Base-by-base conservation (phyloP, 306 rosid genomes). In the Vachellia pachyceras region DNA sequence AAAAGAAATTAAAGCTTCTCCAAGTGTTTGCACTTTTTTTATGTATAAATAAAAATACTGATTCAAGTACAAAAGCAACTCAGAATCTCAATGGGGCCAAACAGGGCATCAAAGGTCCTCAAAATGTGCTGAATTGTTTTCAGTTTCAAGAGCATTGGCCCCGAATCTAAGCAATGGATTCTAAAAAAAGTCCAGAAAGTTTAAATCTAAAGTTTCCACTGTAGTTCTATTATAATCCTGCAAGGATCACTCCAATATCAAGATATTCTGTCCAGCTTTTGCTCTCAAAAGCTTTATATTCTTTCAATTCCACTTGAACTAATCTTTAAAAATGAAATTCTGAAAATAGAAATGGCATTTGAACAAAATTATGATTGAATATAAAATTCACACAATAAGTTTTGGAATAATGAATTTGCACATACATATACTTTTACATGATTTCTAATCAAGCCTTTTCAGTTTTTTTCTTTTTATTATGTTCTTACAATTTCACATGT, bases 111-210 rank as follows among this genome's bases (percentile, higher is more conserved):
- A 45, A 57, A 57, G 55, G 37, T 68, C 39, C 71, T 23, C 33
- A 11, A 69, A 37, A 82, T 42, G 77, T 63, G 46, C 70, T 23
- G 74, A 71, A 63, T 61, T 75, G 69, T 49, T 37, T 20, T 63
- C 18, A 20, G 73, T 54, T 84, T 72, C 44, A 35, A 10, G 73
- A 12, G 73, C 66, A 65, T 72, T 35, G 40, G 60, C 79, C 22
- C 65, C 40, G 63, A 74, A 71, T 58, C 52, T 49, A 72, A 58
- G 60, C n/a, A 71, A 68, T 33, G 50, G 50, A 9, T 41, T n/a
- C 17, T 68, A 11, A 18, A 36, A 29, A 40, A 68, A 10, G 33
- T 68, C 45, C 73, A 40, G 25, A 41, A 68, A 41, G 52, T 40
- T 40, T 37, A 12, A 36, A 33, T 14, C 35, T 29, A 64, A 67